Conservation (phyloP, 305 asterid species). For the Fraxinus xanthoxyloides region DNA sequence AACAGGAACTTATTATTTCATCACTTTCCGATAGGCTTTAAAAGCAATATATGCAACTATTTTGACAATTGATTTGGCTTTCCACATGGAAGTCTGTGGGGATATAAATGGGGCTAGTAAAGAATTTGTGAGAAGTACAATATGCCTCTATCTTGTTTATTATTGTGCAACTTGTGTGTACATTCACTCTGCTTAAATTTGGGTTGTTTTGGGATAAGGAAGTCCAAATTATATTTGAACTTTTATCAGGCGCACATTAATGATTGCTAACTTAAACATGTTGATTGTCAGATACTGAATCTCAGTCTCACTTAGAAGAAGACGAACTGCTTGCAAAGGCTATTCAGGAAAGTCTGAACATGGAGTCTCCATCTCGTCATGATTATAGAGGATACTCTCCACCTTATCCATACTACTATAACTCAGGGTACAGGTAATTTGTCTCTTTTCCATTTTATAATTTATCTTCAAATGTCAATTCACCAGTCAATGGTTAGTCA, state of each 20-base stretch:
- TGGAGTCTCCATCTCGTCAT: conserved; percentile 62
- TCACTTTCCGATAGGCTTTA: neutral
- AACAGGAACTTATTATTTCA: neutral
- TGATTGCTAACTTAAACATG: conserved; percentile 12
- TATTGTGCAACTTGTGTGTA: neutral
- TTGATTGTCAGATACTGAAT: conserved; percentile 47
- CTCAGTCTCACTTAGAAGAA: conserved; percentile 68
- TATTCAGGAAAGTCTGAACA: conserved; percentile 76
- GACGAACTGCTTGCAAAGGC: conserved; percentile 93
- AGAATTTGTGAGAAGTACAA: neutral
- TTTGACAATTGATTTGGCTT: neutral
- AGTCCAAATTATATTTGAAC: neutral
- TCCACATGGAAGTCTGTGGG: neutral
- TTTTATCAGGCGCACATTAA: no score
- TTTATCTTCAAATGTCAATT: neutral
- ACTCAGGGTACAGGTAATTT: conserved; percentile 61
- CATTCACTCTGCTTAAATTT: neutral
- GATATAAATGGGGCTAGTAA: neutral
- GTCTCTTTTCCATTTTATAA: neutral
- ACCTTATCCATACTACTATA: conserved; percentile 47
- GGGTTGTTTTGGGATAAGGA: conserved; percentile 4
- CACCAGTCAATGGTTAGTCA: neutral
- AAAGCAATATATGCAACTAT: neutral
- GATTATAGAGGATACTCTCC: conserved; percentile 62
- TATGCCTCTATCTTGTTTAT: neutral